phyloP scores from a whole-genome alignment of 495 filamentous ascomycete genomes.

The Penicillium steckii region DNA sequence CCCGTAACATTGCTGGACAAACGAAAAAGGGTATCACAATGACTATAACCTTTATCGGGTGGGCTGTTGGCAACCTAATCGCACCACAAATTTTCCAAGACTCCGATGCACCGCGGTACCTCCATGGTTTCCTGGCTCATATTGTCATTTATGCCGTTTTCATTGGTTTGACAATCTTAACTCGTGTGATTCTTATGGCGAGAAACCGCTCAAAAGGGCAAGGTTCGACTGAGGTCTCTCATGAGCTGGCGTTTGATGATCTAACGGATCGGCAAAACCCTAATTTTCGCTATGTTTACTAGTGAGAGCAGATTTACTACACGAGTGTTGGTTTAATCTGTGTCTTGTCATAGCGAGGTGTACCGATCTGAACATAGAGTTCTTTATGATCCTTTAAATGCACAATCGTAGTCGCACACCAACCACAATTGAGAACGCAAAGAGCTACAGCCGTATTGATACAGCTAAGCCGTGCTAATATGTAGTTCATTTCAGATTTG shows the following conservation, averaged over 20 bases:
- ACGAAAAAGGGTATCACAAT: constrained; percentile 54
- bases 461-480: too few species aligned
- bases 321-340: too few species aligned
- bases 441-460: too few species aligned
- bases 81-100: constrained; percentile 37
- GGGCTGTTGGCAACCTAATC: constrained; percentile 28
- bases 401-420: too few species aligned
- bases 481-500: too few species aligned
- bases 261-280: constrained; percentile 58
- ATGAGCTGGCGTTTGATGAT: constrained; percentile 50
- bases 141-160: constrained; percentile 21
- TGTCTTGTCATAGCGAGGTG: too few species aligned
- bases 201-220: constrained; percentile 12
- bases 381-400: too few species aligned
- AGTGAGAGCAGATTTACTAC: neutral
- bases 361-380: too few species aligned
- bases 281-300: constrained; percentile 54
- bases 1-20: constrained; percentile 58
- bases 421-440: too few species aligned
- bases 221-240: neutral
- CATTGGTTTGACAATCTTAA: constrained; percentile 7
- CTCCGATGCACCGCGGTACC: constrained; percentile 27
- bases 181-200: constrained; percentile 12
- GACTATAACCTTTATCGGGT: constrained; percentile 27
- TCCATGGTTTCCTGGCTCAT: constrained; percentile 20